Base-by-base conservation (phyloP, 2,329 filamentous ascomycete genomes). In the Teratosphaeria epicoccoides region DNA sequence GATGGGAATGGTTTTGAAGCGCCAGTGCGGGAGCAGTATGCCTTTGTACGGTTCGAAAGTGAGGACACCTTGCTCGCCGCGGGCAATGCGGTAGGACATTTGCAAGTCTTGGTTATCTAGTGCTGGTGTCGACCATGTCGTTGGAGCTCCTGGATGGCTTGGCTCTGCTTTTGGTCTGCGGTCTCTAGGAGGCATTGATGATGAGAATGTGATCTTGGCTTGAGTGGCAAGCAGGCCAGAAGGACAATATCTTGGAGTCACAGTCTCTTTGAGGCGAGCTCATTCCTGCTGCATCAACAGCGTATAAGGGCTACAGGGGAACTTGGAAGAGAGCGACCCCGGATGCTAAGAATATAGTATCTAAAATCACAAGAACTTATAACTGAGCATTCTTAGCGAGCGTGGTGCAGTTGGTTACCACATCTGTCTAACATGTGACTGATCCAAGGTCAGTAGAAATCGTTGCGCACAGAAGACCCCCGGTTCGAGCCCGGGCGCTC, bases 1-100 rank as follows among this genome's bases (percentile, higher is more conserved):
- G n/a, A 82, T 71, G 0, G 71, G 59, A 0, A 72, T 65, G 0
- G 75, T 81, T 44, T 72, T 73, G 69, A 83, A 84, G 5, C 76
- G 74, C 80, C 80, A 83, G 40, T 75, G 70, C 0, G 80, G 81
- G 0, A 83, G 72, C 0, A 83, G 71, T 14, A 70, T 63, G 17
- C 76, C 78, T 64, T 83, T 83, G 69, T 84, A 84, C 0, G 80
- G 81, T 59, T 83, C 80, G 59, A 78, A 81, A 1, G 77, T 80
- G 26, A 84, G 67, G 9, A 83, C 81, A 49, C 78, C 77, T 63
- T 76, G 75, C 63, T 84, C 80, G 53, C 80, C 79, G 43, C 79
- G 77, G 12, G 71, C 78, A 55, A 83, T 80, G 54, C 72, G 73
- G 66, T 82, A 83, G 57, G 68, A 67, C 71, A 76, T 74, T 47